Evolutionary conservation across 139 green algal genomes (phyloP), one percentile per base, ranked within the genome.

Genomic region (Desmodesmus armatus): DNA sequence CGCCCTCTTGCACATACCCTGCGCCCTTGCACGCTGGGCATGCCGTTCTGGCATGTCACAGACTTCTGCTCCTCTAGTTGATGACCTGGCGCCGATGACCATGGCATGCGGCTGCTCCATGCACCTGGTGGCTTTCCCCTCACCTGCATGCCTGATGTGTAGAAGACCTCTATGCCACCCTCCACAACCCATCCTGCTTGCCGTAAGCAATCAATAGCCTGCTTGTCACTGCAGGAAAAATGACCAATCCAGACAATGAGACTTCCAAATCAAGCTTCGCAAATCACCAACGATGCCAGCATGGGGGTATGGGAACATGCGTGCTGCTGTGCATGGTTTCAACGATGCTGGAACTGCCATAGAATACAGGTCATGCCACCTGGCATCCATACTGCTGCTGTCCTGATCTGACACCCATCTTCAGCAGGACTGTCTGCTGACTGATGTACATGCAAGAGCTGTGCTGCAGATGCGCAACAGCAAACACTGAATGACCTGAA

Each of bases 101-200:
- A 21, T 65, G 53, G 53, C 53, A n/a, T n/a, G n/a, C n/a, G n/a
- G n/a, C n/a, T 84, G 62, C 78, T 93, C 90, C 39, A 92, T 75
- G 19, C 66, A 72, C 21, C 89, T n/a, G 5, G 35, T 23, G 9
- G 55, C 27, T 3, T n/a, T 41, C 19, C 31, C 82, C n/a, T n/a
- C n/a, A n/a, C n/a, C 43, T 82, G 71, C 58, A 87, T 62, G 60
- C 90, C 90, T 13, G 58, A 80, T 5, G 55, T 73, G 82, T 86
- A 94, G 40, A 91, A 94, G 9, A 90, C 62, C 60, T 92, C 87
- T 41, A 94, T 92, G 27, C 86, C 89, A 3, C 73, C 60, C 69
- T 94, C 91, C n/a, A 92, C 60, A 43, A 51, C 73, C 89, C 89
- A 94, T 65, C 39, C 71, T 4, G 84, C 41, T 19, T 35, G 51